These are phyloP conservation scores for Handroanthus guayacan DNA, from an alignment of 257 asterid genomes.

Conservation along the genomic window DNA sequence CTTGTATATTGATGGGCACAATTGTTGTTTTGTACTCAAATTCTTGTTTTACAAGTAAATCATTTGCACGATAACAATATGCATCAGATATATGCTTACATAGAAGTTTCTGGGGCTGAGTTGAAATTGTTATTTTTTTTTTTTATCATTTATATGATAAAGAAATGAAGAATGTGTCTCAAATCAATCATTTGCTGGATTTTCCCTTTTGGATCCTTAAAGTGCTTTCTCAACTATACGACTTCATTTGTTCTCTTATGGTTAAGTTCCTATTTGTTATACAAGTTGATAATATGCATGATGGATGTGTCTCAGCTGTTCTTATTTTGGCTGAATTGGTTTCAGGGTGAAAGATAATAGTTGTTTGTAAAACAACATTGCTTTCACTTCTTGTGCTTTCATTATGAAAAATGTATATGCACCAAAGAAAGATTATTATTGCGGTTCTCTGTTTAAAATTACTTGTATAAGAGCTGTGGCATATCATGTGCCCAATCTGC, in stretches of 20 bases:
- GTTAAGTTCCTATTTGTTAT: constrained; percentile 5
- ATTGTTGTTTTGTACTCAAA: background rate
- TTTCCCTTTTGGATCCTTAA: background rate
- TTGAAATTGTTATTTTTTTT: background rate
- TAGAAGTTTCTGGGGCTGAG: background rate
- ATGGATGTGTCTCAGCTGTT: background rate
- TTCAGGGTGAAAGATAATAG: constrained; percentile 6
- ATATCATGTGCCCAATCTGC: too few species aligned
- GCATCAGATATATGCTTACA: background rate
- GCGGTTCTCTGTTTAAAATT: constrained; percentile 2
- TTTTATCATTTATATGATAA: background rate
- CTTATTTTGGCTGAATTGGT: constrained; percentile 3
- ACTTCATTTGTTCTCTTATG: background rate
- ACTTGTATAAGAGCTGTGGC: background rate
- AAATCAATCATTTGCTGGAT: background rate
- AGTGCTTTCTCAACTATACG: background rate
- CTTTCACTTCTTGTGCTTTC: background rate
- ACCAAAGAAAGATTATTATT: background rate
- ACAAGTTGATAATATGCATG: background rate
- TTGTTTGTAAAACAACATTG: background rate
- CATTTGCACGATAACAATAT: background rate
- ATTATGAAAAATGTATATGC: constrained; percentile 7
- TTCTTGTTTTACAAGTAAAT: background rate
- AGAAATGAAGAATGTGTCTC: background rate
- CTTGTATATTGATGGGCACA: background rate